Conservation (phyloP, 1,139 yeast species). For the Candida sp. region DNA sequence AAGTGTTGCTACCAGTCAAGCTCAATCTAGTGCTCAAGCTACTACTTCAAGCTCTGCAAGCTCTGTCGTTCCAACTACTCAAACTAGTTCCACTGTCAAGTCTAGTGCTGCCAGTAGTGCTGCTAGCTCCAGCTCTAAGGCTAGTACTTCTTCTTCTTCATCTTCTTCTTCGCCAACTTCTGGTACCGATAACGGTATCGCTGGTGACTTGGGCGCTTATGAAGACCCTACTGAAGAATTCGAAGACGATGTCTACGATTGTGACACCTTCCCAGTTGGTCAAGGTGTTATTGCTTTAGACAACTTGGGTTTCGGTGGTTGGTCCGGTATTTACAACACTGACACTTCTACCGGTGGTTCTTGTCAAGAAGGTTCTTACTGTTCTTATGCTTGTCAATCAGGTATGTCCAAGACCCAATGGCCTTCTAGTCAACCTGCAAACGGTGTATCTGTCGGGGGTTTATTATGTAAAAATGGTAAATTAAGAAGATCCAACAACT, state of each 20-base stretch:
- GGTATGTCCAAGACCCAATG: conserved; percentile 92
- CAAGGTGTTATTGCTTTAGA: conserved; percentile 86
- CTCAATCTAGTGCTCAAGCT: conserved; percentile 5
- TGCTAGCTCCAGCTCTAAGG: conserved; percentile 9
- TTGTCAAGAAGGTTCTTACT: conserved; percentile 73
- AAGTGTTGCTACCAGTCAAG: conserved; percentile 4
- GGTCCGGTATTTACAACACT: conserved; percentile 66
- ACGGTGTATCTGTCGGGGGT: conserved; percentile 82
- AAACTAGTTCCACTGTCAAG: conserved; percentile 9
- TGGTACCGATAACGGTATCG: conserved; percentile 28
- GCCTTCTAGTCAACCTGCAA: conserved; percentile 70
- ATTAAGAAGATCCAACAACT: conserved; percentile 64
- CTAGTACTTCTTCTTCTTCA: conserved; percentile 7
- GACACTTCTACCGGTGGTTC: conserved; percentile 63
- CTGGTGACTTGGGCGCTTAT: conserved; percentile 58
- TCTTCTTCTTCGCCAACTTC: conserved; percentile 20
- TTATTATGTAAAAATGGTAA: conserved; percentile 65
- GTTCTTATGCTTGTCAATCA: conserved; percentile 85
- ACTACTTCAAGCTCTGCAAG: conserved; percentile 1
- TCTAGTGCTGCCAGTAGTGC: conserved; percentile 7
- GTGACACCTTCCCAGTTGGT: conserved; percentile 83
- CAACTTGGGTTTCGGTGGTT: conserved; percentile 53
- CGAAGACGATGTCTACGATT: conserved; percentile 76
- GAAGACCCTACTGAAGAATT: conserved; percentile 54
- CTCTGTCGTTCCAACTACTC: conserved; percentile 6